A percentile compares a stretch with the other conserved stretches of the same genome.
Evolutionary conservation across 805 yeast species (phyloP).

Genomic region (Monosporozyma yasuniensis): DNA sequence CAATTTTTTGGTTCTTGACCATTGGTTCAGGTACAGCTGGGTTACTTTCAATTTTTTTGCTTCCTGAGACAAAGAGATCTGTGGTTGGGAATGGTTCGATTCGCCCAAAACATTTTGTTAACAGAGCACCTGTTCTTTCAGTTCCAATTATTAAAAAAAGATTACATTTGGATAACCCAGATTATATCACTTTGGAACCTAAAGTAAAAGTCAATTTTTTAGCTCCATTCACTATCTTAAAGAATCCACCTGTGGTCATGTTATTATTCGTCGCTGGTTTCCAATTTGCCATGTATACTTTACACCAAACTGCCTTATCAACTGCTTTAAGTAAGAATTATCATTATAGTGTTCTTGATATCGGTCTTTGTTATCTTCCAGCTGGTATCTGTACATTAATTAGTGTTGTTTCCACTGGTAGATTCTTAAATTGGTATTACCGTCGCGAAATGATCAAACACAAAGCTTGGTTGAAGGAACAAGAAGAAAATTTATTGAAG

Average conservation of each 20-base stretch:
- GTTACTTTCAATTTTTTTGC: constrained; percentile 26
- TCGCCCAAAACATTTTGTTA: constrained; percentile 36
- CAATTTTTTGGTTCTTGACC: constrained; percentile 68
- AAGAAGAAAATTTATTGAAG: constrained; percentile 11
- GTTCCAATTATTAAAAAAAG: constrained; percentile 13
- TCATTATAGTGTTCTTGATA: constrained; percentile 41
- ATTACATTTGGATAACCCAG: constrained; percentile 29
- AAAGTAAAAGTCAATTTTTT: constrained; percentile 21
- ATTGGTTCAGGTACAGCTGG: constrained; percentile 48
- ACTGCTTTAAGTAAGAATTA: constrained; percentile 44
- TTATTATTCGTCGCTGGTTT: constrained; percentile 51
- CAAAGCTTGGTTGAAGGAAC: constrained; percentile 16
- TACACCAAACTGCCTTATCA: constrained; percentile 57
- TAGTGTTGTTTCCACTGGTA: constrained; percentile 55
- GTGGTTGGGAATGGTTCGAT: constrained; percentile 71
- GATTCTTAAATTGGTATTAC: constrained; percentile 41
- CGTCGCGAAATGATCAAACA: constrained; percentile 15
- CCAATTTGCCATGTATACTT: constrained; percentile 62
- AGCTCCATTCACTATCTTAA: constrained; percentile 38
- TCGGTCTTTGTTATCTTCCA: constrained; percentile 68
- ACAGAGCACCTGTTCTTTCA: constrained; percentile 39
- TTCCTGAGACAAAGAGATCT: constrained; percentile 71
- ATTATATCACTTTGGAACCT: constrained; percentile 23
- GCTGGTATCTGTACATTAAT: constrained; percentile 58
- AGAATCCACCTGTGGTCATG: constrained; percentile 37